These are phyloP conservation scores for Collybia sp. DNA, from an alignment of 768 basidiomycete species.

Conservation along the genomic window DNA sequence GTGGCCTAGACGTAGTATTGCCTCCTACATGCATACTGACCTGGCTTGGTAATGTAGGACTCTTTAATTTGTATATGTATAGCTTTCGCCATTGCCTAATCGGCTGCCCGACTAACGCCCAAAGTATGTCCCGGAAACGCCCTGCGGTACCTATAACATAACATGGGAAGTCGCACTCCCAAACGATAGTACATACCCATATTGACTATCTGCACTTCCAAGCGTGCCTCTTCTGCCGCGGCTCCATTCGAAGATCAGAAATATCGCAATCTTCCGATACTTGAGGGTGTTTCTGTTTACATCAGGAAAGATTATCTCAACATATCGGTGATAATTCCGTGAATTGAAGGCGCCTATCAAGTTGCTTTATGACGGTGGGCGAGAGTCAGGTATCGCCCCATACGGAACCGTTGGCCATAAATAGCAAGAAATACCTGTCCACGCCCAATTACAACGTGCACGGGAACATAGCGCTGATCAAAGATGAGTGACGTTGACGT, in stretches of 20 bases:
- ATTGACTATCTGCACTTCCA: constrained; percentile 1
- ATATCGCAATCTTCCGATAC: constrained; percentile 12
- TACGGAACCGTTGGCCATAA: too few species aligned
- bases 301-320: constrained; percentile 7
- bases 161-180: constrained; percentile 16
- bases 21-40: constrained; percentile 6
- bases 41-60: constrained; percentile 43
- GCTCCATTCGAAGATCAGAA: constrained; percentile 31
- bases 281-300: neutral
- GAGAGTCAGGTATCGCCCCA: neutral
- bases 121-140: constrained; percentile 18
- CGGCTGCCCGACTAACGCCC: constrained; percentile 10
- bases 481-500: too few species aligned
- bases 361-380: neutral
- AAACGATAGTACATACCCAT: constrained; percentile 1
- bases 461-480: too few species aligned
- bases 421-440: too few species aligned
- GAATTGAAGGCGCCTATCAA: neutral
- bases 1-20: constrained; percentile 23
- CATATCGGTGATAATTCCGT: neutral
- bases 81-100: constrained; percentile 41
- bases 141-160: constrained; percentile 13
- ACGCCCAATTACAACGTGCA: too few species aligned
- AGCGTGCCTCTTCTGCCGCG: constrained; percentile 22
- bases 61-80: constrained; percentile 50